phyloP scores from a whole-genome alignment of 768 basidiomycete species.

The Amylocystis lapponica region DNA sequence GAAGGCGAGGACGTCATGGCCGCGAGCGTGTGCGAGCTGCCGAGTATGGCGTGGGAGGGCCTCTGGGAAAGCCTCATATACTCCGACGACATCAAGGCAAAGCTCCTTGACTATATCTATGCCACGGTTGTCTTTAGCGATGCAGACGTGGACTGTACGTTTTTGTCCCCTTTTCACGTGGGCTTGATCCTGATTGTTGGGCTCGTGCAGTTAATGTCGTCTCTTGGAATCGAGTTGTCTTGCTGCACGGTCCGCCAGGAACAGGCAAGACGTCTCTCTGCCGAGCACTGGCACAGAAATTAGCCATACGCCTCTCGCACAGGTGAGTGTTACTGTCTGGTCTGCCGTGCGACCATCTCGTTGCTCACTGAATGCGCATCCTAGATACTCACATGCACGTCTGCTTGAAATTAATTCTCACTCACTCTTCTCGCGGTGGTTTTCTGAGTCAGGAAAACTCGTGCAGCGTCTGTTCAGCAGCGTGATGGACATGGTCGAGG shows the following conservation, averaged over 20 bases:
- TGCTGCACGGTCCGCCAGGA: constrained; percentile 95
- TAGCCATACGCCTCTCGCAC: constrained; percentile 84
- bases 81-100: constrained; percentile 73
- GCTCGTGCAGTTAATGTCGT: constrained; percentile 68
- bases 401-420: constrained; percentile 97
- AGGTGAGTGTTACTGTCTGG: constrained; percentile 44
- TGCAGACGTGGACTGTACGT: constrained; percentile 76
- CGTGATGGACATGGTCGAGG: constrained; percentile 88
- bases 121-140: constrained; percentile 92
- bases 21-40: constrained; percentile 86
- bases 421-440: constrained; percentile 97
- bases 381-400: constrained; percentile 79
- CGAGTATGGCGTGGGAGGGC: constrained; percentile 79
- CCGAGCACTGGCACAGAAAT: constrained; percentile 90
- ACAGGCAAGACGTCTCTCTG: constrained; percentile 97
- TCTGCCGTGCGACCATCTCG: background rate
- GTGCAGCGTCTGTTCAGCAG: constrained; percentile 89
- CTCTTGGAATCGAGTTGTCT: constrained; percentile 91
- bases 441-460: constrained; percentile 97
- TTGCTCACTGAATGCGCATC: no score
- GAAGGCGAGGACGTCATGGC: constrained; percentile 78
- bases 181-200: background rate
- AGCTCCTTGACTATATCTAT: constrained; percentile 90
- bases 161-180: background rate
- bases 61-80: constrained; percentile 94